Conservation (phyloP, 2,329 filamentous ascomycete genomes). For the Plectosphaerella plurivora region DNA sequence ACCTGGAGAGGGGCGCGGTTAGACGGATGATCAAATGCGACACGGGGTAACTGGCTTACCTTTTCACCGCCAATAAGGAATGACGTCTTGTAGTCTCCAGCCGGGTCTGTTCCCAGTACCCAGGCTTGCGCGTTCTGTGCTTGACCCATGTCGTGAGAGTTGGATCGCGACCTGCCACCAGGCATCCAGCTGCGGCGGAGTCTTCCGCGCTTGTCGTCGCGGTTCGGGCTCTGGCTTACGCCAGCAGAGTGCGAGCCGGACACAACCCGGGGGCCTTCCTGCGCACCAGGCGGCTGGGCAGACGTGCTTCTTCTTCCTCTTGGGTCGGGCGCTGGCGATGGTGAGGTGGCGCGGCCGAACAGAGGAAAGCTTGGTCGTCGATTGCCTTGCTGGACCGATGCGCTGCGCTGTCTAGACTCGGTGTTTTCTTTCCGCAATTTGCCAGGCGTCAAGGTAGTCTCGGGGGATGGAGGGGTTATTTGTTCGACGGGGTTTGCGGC, state of each 20-base stretch:
- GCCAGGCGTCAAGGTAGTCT: constrained; percentile 1
- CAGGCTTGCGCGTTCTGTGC: constrained; percentile 35
- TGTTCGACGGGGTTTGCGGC: background rate
- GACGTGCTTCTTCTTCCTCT: constrained; percentile 45
- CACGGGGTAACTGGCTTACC: constrained; percentile 25
- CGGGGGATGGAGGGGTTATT: constrained; percentile 4
- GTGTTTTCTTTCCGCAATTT: constrained; percentile 27
- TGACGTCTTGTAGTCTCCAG: constrained; percentile 51
- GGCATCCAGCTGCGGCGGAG: constrained; percentile 52
- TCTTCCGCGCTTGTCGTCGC: constrained; percentile 32
- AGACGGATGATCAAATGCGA: constrained; percentile 4
- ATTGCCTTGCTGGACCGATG: constrained; percentile 21
- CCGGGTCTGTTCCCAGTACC: constrained; percentile 48
- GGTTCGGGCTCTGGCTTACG: constrained; percentile 36
- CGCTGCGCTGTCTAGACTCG: constrained; percentile 24
- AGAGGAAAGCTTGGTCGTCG: constrained; percentile 14
- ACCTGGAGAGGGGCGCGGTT: constrained; percentile 35
- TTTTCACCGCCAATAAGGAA: constrained; percentile 51
- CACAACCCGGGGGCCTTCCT: constrained; percentile 16
- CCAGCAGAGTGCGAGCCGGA: constrained; percentile 27
- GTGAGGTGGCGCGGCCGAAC: constrained; percentile 20
- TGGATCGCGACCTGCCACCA: constrained; percentile 45
- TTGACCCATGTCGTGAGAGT: constrained; percentile 32
- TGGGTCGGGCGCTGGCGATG: constrained; percentile 28
- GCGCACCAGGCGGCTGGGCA: constrained; percentile 34